These are phyloP conservation scores for Botrytis porri DNA, from an alignment of 2,329 filamentous ascomycete species.

Conservation along the genomic window DNA sequence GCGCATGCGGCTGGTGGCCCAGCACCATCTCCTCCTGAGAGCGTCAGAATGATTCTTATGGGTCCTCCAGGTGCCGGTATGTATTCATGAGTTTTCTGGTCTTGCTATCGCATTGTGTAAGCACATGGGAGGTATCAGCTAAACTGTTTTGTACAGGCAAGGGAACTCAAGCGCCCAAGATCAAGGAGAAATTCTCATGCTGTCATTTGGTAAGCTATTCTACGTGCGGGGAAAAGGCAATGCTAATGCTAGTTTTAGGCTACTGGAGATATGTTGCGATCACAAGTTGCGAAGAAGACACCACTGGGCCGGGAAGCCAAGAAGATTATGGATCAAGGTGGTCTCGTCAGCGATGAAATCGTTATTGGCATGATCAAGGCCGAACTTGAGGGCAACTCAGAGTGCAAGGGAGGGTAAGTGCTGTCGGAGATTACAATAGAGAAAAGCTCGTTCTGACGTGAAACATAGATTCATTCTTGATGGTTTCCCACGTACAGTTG, in stretches of 20 bases:
- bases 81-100: conserved; percentile 39
- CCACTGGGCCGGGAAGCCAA: conserved; percentile 91
- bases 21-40: conserved; percentile 56
- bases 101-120: neutral
- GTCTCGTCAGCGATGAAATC: conserved; percentile 96
- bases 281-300: conserved; percentile 97
- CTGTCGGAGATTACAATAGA: conserved; percentile 15
- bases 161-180: conserved; percentile 95
- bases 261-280: conserved; percentile 98
- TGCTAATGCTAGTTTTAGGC: conserved; percentile 55
- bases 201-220: conserved; percentile 81
- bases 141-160: conserved; percentile 64
- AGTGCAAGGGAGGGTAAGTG: conserved; percentile 92
- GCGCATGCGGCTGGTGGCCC: conserved; percentile 50
- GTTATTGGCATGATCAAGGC: conserved; percentile 99
- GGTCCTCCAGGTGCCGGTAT: conserved; percentile 94
- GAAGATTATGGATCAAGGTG: conserved; percentile 99
- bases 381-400: conserved; percentile 87
- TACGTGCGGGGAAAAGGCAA: neutral
- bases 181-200: conserved; percentile 97
- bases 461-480: conserved; percentile 87
- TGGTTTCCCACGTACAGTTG: conserved; percentile 94
- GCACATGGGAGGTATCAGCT: conserved; percentile 23
- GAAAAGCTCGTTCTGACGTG: conserved; percentile 20
- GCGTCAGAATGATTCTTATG: conserved; percentile 94